Evolutionary conservation across 2,329 filamentous ascomycete species (phyloP).

Genomic region (Aspergillus chevalieri): DNA sequence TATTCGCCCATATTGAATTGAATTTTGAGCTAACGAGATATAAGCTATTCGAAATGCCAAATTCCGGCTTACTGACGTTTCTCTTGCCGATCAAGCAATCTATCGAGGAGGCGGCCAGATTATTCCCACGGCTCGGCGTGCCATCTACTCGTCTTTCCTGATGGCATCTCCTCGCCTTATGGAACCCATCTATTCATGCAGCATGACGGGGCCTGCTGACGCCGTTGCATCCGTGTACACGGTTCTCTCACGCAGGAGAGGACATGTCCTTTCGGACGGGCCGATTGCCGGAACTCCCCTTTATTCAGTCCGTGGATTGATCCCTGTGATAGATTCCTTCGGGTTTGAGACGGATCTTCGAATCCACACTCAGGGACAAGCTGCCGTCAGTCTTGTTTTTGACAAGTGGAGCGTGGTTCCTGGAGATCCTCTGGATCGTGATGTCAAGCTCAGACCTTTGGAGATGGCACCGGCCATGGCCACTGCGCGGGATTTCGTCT

Average conservation of each 20-base stretch:
- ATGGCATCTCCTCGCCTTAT: slow-evolving; percentile 95
- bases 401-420: slow-evolving; percentile 95
- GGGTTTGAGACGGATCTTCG: slow-evolving; percentile 96
- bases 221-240: slow-evolving; percentile 87
- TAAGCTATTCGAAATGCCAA: slow-evolving; percentile 92
- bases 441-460: slow-evolving; percentile 72
- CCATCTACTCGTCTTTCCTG: slow-evolving; percentile 92
- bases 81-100: slow-evolving; percentile 82
- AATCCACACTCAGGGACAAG: slow-evolving; percentile 91
- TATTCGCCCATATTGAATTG: background rate
- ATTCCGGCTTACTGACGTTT: slow-evolving; percentile 89
- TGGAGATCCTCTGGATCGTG: slow-evolving; percentile 86
- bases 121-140: slow-evolving; percentile 86
- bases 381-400: slow-evolving; percentile 85
- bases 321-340: slow-evolving; percentile 95
- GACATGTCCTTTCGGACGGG: slow-evolving; percentile 89
- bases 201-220: slow-evolving; percentile 87
- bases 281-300: slow-evolving; percentile 91
- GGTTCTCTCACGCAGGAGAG: slow-evolving; percentile 77
- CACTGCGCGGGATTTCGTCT: slow-evolving; percentile 88
- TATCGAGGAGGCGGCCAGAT: slow-evolving; percentile 94
- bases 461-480: slow-evolving; percentile 84
- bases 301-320: slow-evolving; percentile 81
- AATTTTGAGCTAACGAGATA: slow-evolving; percentile 16
- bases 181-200: slow-evolving; percentile 91